Evolutionary conservation across 2,329 filamentous ascomycete species (phyloP).

Genomic region (Diaporthe helianthi): DNA sequence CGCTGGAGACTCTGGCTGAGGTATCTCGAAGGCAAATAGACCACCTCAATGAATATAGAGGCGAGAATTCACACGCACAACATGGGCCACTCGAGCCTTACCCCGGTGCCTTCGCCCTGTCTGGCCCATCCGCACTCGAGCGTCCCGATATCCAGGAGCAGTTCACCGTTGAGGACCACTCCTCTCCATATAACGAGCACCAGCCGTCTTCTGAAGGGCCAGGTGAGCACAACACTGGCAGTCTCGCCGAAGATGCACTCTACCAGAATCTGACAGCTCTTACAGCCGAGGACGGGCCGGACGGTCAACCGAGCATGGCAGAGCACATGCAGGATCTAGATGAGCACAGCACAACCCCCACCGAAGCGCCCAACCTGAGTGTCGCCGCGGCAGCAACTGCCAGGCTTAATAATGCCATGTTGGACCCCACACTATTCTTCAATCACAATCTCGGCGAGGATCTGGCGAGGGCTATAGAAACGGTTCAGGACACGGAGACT

Average conservation of each 20-base stretch:
- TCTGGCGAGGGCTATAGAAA: slow-evolving; percentile 28
- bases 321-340: slow-evolving; percentile 58
- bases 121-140: slow-evolving; percentile 38
- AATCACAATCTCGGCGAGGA: slow-evolving; percentile 39
- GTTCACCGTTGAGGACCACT: slow-evolving; percentile 64
- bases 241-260: background rate
- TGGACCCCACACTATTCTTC: slow-evolving; percentile 55
- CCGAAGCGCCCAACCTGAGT: slow-evolving; percentile 58
- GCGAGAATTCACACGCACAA: slow-evolving; percentile 56
- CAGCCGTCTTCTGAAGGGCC: slow-evolving; percentile 45
- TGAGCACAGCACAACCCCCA: slow-evolving; percentile 45
- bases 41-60: slow-evolving; percentile 63
- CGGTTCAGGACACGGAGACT: slow-evolving; percentile 35
- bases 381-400: slow-evolving; percentile 65
- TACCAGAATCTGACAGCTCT: background rate
- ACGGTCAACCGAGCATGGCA: slow-evolving; percentile 52
- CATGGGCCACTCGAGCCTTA: slow-evolving; percentile 43
- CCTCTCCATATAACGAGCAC: slow-evolving; percentile 55
- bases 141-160: slow-evolving; percentile 65
- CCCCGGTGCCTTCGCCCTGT: slow-evolving; percentile 8
- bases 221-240: slow-evolving; percentile 41
- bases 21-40: slow-evolving; percentile 79
- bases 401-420: slow-evolving; percentile 59
- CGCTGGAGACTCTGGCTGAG: slow-evolving; percentile 85
- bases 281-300: slow-evolving; percentile 30